Evolutionary conservation across 257 asterid genomes (phyloP), one percentile per base, ranked within the genome.

Genomic region (Solanum tarapatanum): DNA sequence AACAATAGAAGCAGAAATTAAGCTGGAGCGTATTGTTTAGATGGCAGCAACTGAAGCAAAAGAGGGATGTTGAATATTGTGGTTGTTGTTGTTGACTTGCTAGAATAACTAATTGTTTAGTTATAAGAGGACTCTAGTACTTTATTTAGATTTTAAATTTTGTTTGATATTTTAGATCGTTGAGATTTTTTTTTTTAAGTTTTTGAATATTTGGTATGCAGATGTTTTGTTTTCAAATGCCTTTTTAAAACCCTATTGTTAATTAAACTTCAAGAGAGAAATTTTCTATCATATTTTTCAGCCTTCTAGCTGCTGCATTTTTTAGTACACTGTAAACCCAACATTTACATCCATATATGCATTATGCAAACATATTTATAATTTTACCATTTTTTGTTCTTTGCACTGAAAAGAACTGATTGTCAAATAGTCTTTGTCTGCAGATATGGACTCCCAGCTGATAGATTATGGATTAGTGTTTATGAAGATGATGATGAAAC

Each of bases 401-500:
- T 82, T 82, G 64, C n/a, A 55, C 64, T 55, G 69, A 48, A 80
- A 48, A 19, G 26, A 30, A 82, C 85, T 82, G 85, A 82, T 37
- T 48, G 17, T 30, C 69, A 48, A 82, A 82, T 82, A 82, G 85
- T 48, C 11, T 82, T 19, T 88, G 51, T 80, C 13, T 90, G 64
- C 87, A 96, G 98, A 92, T 96, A 90, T 86, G 95, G 96, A 85
- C 84, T 96, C 88, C 92, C 94, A 87, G 93, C 96, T 87, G 95
- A 94, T 79, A 94, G 91, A 82, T 90, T 96, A 87, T 96, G 99
- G 99, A 91, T 95, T 86, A 96, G 98, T 84, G 95, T 96, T 28
- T 95, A 94, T 85, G 91, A 93, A 88, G 94, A 95, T 83, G 99
- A 96, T 68, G 94, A 95, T 87, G 99, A 96, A 90, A 89, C 99